These are phyloP conservation scores for Aspergillus neoniger DNA, from an alignment of 2,329 filamentous ascomycete species.

Conservation along the genomic window DNA sequence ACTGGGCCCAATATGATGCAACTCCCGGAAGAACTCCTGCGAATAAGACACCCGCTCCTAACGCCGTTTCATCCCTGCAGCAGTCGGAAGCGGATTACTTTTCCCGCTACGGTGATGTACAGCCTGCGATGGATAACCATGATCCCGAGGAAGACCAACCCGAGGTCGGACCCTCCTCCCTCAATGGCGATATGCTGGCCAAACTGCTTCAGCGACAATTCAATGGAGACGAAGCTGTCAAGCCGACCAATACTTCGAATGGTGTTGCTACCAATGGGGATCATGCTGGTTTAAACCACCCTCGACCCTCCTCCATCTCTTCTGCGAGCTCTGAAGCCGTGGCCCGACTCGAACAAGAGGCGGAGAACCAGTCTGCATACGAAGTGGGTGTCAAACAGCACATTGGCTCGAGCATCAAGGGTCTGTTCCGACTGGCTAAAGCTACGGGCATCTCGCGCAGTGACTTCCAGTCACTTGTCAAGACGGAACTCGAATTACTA, in stretches of 20 bases:
- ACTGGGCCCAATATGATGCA: conserved; percentile 65
- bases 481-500: conserved; percentile 60
- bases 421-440: conserved; percentile 61
- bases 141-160: conserved; percentile 59
- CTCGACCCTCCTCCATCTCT: conserved; percentile 46
- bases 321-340: conserved; percentile 52
- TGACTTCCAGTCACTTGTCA: conserved; percentile 63
- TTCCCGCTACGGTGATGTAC: conserved; percentile 62
- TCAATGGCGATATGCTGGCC: conserved; percentile 55
- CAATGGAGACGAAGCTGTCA: conserved; percentile 25
- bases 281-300: conserved; percentile 41
- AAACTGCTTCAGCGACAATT: conserved; percentile 43
- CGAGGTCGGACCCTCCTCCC: conserved; percentile 52
- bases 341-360: conserved; percentile 57
- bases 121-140: conserved; percentile 64
- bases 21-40: conserved; percentile 56
- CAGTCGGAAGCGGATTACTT: conserved; percentile 61
- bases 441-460: conserved; percentile 59
- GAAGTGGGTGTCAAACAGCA: conserved; percentile 65
- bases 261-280: conserved; percentile 25
- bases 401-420: conserved; percentile 65
- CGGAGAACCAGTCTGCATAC: conserved; percentile 54
- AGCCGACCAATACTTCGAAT: conserved; percentile 20
- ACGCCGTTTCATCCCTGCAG: conserved; percentile 25
- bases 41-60: conserved; percentile 38